Evolutionary conservation across 2,329 filamentous ascomycete genomes (phyloP).

Genomic region (Zopfia rhizophila): DNA sequence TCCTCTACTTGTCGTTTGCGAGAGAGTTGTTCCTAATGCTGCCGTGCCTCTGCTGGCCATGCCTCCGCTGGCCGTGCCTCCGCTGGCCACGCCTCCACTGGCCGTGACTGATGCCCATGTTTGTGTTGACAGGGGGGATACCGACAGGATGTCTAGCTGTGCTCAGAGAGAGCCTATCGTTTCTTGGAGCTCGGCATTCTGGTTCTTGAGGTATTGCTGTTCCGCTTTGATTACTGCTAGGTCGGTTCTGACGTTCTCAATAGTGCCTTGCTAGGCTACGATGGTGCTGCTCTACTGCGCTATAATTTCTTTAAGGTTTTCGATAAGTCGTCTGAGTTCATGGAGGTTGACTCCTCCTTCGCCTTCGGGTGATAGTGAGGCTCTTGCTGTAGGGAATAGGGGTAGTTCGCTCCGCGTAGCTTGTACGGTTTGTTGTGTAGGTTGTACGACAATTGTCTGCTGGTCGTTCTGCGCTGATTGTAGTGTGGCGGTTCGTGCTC

Average conservation of each 20-base stretch:
- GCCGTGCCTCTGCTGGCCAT: too few relatives aligned
- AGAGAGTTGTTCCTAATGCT: constrained; percentile 3
- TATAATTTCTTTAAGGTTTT: constrained; percentile 16
- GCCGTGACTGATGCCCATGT: constrained; percentile 20
- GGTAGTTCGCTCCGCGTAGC: too few relatives aligned
- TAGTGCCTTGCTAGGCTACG: constrained; percentile 7
- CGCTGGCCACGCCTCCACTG: constrained; percentile 8
- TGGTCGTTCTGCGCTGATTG: too few relatives aligned
- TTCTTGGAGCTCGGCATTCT: constrained; percentile 10
- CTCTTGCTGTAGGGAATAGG: constrained; percentile 9
- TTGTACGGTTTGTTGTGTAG: too few relatives aligned
- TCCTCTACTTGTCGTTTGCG: constrained; percentile 10
- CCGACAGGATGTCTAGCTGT: constrained; percentile 17
- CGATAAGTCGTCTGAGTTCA: constrained; percentile 13
- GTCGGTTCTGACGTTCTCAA: constrained; percentile 6
- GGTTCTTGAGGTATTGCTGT: constrained; percentile 14
- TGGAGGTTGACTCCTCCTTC: constrained; percentile 2
- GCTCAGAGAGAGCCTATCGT: constrained; percentile 9
- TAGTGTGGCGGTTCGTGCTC: too few relatives aligned
- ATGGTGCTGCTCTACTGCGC: constrained; percentile 17
- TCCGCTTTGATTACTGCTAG: constrained; percentile 5
- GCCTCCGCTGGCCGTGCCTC: too few relatives aligned
- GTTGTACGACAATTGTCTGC: too few relatives aligned
- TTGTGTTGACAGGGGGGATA: constrained; percentile 10
- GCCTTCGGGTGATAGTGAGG: constrained; percentile 9